These are phyloP conservation scores for Epichloe gansuensis DNA, from an alignment of 2,329 filamentous ascomycete species.

Conservation along the genomic window DNA sequence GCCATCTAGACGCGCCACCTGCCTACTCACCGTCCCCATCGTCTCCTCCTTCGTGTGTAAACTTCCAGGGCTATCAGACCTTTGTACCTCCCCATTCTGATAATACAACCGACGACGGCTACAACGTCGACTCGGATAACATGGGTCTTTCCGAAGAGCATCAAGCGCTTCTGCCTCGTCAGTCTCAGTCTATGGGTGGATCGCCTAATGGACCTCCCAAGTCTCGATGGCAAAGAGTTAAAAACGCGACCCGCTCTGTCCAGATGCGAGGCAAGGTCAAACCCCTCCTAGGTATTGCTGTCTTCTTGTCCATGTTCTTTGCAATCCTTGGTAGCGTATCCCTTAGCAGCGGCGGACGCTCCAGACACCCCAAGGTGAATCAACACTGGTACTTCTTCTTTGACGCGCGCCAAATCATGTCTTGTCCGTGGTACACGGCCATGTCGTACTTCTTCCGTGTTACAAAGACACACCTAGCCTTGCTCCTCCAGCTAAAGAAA, in stretches of 20 bases:
- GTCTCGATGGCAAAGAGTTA: conserved; percentile 19
- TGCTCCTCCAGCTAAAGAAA: not conserved
- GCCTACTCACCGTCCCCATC: conserved; percentile 35
- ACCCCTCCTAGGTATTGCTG: conserved; percentile 18
- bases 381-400: not conserved
- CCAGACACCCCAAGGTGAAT: conserved; percentile 18
- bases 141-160: conserved; percentile 33
- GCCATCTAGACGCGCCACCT: conserved; percentile 31
- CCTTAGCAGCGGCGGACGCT: conserved; percentile 13
- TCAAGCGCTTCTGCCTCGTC: conserved; percentile 27
- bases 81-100: conserved; percentile 17
- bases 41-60: conserved; percentile 16
- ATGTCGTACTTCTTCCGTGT: no score
- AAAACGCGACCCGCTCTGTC: conserved; percentile 9
- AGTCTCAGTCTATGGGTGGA: conserved; percentile 34
- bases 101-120: not conserved
- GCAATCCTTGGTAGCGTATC: conserved; percentile 7
- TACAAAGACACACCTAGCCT: not conserved
- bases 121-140: conserved; percentile 9
- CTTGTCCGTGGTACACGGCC: no score
- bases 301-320: conserved; percentile 21
- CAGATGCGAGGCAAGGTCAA: conserved; percentile 17
- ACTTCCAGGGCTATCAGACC: conserved; percentile 28
- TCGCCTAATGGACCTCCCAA: conserved; percentile 12
- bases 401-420: no score